A percentile compares a stretch with the other conserved stretches of the same genome.
These are phyloP conservation scores for Castanea crenata DNA, from an alignment of 306 rosid species.

Conservation along the genomic window DNA sequence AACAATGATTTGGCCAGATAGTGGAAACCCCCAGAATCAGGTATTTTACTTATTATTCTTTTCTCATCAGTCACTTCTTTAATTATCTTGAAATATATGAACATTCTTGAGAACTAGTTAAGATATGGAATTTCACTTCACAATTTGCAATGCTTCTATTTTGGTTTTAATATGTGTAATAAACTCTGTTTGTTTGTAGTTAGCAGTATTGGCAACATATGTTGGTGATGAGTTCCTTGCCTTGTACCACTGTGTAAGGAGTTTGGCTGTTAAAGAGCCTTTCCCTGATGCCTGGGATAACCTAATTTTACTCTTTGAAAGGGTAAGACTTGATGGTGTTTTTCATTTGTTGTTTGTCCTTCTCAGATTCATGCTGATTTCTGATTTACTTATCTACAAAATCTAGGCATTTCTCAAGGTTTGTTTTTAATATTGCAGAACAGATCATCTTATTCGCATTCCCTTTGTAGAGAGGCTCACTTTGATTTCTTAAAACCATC, in stretches of 20 bases:
- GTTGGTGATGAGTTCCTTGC: constrained; percentile 91
- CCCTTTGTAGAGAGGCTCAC: constrained; percentile 30
- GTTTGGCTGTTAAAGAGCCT: constrained; percentile 85
- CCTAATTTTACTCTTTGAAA: constrained; percentile 75
- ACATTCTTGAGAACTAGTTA: neutral
- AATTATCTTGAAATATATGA: neutral
- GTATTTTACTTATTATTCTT: constrained; percentile 24
- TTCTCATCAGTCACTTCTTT: neutral
- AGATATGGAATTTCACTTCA: neutral
- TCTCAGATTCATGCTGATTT: neutral
- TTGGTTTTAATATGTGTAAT: constrained; percentile 13
- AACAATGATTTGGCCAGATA: constrained; percentile 85
- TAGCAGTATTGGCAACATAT: constrained; percentile 95
- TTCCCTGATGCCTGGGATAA: constrained; percentile 94
- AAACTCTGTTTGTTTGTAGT: constrained; percentile 38
- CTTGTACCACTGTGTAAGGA: constrained; percentile 90
- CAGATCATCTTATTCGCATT: constrained; percentile 52
- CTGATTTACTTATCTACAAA: constrained; percentile 2
- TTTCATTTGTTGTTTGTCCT: neutral
- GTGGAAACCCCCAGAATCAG: constrained; percentile 98
- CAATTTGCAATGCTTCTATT: neutral
- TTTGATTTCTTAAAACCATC: constrained; percentile 52
- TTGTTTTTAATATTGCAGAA: constrained; percentile 65
- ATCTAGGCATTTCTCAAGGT: constrained; percentile 28
- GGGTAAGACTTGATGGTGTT: constrained; percentile 43